Evolutionary conservation across 1,284 basidiomycete species (phyloP).

Genomic region (Mycosarcoma maydis): DNA sequence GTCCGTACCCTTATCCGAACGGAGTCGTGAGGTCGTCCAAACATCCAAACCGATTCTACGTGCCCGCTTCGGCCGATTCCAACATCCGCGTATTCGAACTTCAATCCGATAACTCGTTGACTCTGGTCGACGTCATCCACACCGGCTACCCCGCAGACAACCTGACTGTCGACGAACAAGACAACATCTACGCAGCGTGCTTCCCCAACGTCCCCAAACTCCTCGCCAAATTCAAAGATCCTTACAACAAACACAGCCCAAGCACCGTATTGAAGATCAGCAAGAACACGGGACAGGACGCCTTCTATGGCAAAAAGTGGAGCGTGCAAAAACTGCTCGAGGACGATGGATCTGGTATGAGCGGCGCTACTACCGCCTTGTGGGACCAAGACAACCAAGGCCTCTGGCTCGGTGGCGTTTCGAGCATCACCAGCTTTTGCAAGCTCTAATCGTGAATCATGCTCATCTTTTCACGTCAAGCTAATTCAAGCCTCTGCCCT

Average conservation of each 20-base stretch:
- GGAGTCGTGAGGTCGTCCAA: constrained; percentile 33
- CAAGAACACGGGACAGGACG: constrained; percentile 42
- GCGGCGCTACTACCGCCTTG: constrained; percentile 35
- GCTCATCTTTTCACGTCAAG: not conserved
- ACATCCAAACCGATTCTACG: constrained; percentile 37
- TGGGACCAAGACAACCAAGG: constrained; percentile 25
- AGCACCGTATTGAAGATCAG: constrained; percentile 46
- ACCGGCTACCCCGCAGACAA: constrained; percentile 54
- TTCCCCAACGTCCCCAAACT: constrained; percentile 45
- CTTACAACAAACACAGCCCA: constrained; percentile 23
- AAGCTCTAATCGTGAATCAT: constrained; percentile 4
- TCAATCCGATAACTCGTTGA: constrained; percentile 46
- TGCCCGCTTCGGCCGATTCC: constrained; percentile 36
- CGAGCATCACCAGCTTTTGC: constrained; percentile 24
- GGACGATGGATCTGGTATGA: constrained; percentile 39
- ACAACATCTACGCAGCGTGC: constrained; percentile 42
- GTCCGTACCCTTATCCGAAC: constrained; percentile 45
- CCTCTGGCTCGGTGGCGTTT: constrained; percentile 31
- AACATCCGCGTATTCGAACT: constrained; percentile 45
- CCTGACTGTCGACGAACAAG: constrained; percentile 46
- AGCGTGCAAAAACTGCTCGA: constrained; percentile 54
- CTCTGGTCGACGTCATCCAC: constrained; percentile 46
- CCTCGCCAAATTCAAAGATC: constrained; percentile 43
- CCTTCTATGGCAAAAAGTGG: constrained; percentile 57
- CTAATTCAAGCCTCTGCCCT: no score